Conservation (phyloP, 495 filamentous ascomycete genomes). For the Stereocaulon alpinum region DNA sequence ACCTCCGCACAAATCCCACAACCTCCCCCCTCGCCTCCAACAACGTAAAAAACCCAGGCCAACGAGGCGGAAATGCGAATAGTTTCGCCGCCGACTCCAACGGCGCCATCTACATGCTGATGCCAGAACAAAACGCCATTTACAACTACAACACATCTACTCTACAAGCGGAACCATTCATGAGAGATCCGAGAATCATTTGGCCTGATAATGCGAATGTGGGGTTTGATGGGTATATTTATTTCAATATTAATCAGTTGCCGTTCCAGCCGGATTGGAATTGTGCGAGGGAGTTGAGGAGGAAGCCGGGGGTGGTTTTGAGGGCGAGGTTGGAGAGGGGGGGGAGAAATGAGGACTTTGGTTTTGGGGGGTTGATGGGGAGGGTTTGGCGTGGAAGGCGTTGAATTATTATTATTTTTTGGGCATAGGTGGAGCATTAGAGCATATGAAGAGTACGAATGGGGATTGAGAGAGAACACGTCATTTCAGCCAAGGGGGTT, state of each 20-base stretch:
- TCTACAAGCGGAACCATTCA: constrained; percentile 25
- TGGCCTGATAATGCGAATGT: constrained; percentile 33
- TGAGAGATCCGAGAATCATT: constrained; percentile 33
- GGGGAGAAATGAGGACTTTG: constrained; percentile 26
- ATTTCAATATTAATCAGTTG: constrained; percentile 37
- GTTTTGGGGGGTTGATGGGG: constrained; percentile 5
- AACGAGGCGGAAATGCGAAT: constrained; percentile 32
- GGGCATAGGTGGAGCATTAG: too few relatives aligned
- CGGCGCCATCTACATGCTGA: constrained; percentile 32
- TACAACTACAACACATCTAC: constrained; percentile 29
- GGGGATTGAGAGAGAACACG: too few relatives aligned
- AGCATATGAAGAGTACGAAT: too few relatives aligned
- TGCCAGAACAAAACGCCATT: constrained; percentile 33
- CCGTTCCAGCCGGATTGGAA: constrained; percentile 31
- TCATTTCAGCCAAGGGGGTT: too few relatives aligned
- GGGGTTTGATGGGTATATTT: constrained; percentile 31
- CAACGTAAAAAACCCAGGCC: constrained; percentile 29
- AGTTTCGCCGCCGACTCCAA: constrained; percentile 31
- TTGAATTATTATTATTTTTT: too few relatives aligned
- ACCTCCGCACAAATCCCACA: constrained; percentile 25
- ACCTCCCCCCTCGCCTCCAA: constrained; percentile 27
- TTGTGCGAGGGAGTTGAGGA: constrained; percentile 23
- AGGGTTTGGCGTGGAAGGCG: too few relatives aligned
- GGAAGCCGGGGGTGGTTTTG: constrained; percentile 25
- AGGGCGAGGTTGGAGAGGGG: constrained; percentile 22